A percentile compares a stretch with the other conserved stretches of the same genome.
phyloP scores from a whole-genome alignment of 169 alveolate genomes.

The Babesia bovis region DNA sequence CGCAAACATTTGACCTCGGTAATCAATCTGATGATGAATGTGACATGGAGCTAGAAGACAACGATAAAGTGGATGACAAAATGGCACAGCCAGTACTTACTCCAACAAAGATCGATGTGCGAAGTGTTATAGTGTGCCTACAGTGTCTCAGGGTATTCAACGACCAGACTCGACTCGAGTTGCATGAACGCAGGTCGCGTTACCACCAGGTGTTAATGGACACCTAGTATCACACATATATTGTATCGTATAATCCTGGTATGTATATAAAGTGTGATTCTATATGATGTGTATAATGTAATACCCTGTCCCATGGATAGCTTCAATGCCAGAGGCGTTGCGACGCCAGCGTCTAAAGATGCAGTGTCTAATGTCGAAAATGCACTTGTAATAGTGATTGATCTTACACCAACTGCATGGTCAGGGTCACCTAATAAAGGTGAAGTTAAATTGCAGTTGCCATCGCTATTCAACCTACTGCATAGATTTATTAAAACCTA shows the following conservation, averaged over 20 bases:
- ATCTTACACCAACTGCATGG: slow-evolving; percentile 63
- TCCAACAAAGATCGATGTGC: background rate
- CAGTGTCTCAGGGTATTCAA: slow-evolving; percentile 71
- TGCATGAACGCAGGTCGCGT: slow-evolving; percentile 66
- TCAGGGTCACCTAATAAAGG: background rate
- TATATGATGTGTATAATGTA: background rate
- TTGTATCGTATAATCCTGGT: background rate
- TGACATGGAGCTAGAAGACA: slow-evolving; percentile 49
- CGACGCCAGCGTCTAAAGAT: background rate
- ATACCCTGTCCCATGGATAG: slow-evolving; percentile 4
- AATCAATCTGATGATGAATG: slow-evolving; percentile 49
- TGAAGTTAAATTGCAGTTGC: slow-evolving; percentile 12
- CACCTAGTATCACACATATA: background rate
- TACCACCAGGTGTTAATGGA: slow-evolving; percentile 65
- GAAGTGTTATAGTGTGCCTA: slow-evolving; percentile 53
- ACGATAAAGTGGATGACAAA: background rate
- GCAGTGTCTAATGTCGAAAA: slow-evolving; percentile 1
- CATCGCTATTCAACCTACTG: slow-evolving; percentile 12
- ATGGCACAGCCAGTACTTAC: background rate
- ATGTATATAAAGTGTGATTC: background rate
- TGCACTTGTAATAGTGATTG: slow-evolving; percentile 56
- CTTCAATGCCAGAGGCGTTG: background rate
- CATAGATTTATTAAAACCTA: slow-evolving; percentile 37
- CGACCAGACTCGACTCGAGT: slow-evolving; percentile 57
- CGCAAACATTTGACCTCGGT: slow-evolving; percentile 22